These are phyloP conservation scores for Penstemon eatonii DNA, from an alignment of 257 asterid genomes.

Conservation along the genomic window DNA sequence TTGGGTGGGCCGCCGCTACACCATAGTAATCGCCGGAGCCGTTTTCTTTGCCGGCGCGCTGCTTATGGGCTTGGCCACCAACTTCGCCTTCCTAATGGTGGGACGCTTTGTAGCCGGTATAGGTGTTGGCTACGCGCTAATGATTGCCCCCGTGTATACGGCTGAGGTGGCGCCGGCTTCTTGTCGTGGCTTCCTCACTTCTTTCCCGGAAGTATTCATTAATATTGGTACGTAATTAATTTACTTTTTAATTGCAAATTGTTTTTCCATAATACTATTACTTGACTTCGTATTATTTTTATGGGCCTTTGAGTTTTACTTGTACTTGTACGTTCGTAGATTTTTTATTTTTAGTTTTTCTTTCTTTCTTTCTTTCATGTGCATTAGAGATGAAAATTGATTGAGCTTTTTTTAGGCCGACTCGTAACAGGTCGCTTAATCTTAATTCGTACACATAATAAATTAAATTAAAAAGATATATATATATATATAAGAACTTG, in stretches of 20 bases:
- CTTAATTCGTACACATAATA: no score
- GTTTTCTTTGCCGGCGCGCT: constrained; percentile 70
- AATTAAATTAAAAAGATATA: no score
- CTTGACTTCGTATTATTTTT: no score
- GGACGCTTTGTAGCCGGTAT: constrained; percentile 76
- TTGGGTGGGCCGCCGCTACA: constrained; percentile 69
- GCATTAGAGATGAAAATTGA: no score
- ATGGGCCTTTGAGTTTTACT: no score
- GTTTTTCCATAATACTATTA: no score
- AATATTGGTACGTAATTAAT: constrained; percentile 45
- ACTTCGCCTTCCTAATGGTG: constrained; percentile 67
- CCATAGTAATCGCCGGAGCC: constrained; percentile 61
- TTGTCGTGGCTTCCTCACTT: constrained; percentile 73
- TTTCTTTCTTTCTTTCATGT: background rate
- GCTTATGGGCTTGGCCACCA: constrained; percentile 74
- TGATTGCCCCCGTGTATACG: constrained; percentile 83
- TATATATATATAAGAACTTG: no score
- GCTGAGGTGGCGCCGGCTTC: constrained; percentile 84
- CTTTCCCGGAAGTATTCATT: constrained; percentile 77
- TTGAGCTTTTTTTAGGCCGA: no score
- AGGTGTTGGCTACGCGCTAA: constrained; percentile 76
- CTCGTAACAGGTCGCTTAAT: no score
- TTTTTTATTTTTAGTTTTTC: background rate
- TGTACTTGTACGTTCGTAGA: background rate
- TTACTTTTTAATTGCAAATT: background rate